A percentile compares a stretch with the other conserved stretches of the same genome.
phyloP scores from a whole-genome alignment of 345 rosid species.

The Arabidopsis suecica region DNA sequence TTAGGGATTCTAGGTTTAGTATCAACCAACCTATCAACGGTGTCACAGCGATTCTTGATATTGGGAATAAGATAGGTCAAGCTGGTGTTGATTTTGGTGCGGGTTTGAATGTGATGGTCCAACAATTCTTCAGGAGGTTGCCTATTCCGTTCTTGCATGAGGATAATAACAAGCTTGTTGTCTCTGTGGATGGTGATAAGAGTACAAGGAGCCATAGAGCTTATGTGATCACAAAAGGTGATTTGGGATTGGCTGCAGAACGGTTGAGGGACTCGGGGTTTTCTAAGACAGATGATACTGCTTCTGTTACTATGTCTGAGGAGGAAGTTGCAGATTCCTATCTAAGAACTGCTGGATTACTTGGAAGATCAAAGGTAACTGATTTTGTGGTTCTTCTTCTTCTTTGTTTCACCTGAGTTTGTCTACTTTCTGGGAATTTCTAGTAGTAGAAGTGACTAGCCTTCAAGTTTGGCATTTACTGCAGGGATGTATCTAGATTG shows the following conservation, averaged over 20 bases:
- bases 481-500: neutral
- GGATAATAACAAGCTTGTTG: constrained; percentile 49
- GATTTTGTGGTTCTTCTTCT: neutral
- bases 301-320: constrained; percentile 47
- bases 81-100: constrained; percentile 89
- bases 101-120: constrained; percentile 72
- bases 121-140: constrained; percentile 74
- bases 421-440: neutral
- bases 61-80: constrained; percentile 84
- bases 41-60: constrained; percentile 70
- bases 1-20: constrained; percentile 54
- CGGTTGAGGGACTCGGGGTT: constrained; percentile 55
- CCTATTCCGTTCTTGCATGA: constrained; percentile 76
- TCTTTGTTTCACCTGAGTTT: neutral
- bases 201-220: constrained; percentile 42
- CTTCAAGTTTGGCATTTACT: constrained; percentile 10
- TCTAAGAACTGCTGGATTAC: constrained; percentile 60
- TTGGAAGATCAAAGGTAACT: constrained; percentile 74
- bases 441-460: neutral
- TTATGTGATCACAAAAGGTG: constrained; percentile 41
- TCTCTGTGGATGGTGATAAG: constrained; percentile 42
- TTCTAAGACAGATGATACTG: constrained; percentile 43
- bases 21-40: constrained; percentile 58
- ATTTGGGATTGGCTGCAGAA: constrained; percentile 50
- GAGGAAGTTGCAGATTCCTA: constrained; percentile 65